phyloP scores from a whole-genome alignment of 2,329 filamentous ascomycete genomes.

The Fusarium chlamydosporum region DNA sequence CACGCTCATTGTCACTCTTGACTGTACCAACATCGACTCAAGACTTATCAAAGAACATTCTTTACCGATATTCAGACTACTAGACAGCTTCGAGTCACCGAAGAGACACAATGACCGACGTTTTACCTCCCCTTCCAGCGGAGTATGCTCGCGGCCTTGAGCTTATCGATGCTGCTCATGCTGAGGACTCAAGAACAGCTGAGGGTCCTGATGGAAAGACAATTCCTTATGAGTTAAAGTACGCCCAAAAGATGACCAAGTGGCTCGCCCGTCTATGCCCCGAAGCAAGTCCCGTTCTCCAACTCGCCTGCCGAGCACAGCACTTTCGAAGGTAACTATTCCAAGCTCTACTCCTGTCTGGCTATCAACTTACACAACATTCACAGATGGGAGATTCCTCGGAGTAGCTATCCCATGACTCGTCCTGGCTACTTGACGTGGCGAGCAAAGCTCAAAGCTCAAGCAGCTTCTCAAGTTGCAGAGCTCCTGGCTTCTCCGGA shows the following conservation, averaged over 20 bases:
- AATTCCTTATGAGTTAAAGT: constrained; percentile 84
- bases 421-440: constrained; percentile 84
- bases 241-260: constrained; percentile 82
- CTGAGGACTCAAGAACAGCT: constrained; percentile 55
- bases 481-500: constrained; percentile 63
- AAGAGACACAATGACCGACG: constrained; percentile 30
- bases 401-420: constrained; percentile 79
- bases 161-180: constrained; percentile 77
- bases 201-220: constrained; percentile 60
- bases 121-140: constrained; percentile 54
- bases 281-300: constrained; percentile 74
- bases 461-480: constrained; percentile 68
- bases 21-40: not conserved
- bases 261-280: constrained; percentile 76
- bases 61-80: not conserved
- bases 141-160: constrained; percentile 68
- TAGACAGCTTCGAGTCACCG: not conserved
- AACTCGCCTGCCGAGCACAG: constrained; percentile 84
- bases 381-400: constrained; percentile 81
- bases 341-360: not conserved
- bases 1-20: not conserved
- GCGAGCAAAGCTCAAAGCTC: constrained; percentile 80
- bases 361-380: constrained; percentile 1
- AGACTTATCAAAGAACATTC: not conserved
- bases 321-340: constrained; percentile 76